phyloP scores from a whole-genome alignment of 192 early-diverging fungal genomes.

The Spizellomyces punctatus region DNA sequence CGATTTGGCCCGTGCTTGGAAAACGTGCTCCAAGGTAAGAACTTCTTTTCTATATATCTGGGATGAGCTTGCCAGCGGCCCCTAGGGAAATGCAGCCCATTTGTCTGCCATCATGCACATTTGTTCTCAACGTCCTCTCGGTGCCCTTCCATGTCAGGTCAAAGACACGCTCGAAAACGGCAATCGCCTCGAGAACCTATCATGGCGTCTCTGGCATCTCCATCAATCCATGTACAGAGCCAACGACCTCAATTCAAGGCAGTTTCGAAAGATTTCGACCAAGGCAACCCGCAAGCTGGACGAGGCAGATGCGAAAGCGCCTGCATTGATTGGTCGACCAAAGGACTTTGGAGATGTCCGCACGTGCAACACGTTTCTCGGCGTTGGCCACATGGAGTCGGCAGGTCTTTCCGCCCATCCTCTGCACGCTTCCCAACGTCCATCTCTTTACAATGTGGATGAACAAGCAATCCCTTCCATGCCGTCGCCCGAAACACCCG shows the following conservation, averaged over 20 bases:
- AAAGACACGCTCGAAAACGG: constrained; percentile 83
- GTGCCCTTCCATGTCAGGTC: constrained; percentile 43
- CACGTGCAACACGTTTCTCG: background rate
- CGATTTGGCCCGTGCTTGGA: constrained; percentile 77
- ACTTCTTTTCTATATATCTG: background rate
- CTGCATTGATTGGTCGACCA: constrained; percentile 1
- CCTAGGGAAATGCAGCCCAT: background rate
- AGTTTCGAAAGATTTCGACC: constrained; percentile 18
- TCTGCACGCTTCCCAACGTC: background rate
- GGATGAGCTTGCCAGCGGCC: background rate
- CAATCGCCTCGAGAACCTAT: constrained; percentile 79
- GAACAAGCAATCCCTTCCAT: background rate
- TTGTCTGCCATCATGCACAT: no score
- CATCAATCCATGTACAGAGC: constrained; percentile 44
- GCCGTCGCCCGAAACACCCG: background rate
- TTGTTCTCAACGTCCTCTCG: no score
- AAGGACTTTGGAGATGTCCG: background rate
- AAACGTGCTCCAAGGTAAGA: constrained; percentile 72
- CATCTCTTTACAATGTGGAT: background rate
- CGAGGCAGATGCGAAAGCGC: constrained; percentile 12
- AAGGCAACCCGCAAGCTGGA: constrained; percentile 18
- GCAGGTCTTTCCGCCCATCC: background rate
- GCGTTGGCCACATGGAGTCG: background rate
- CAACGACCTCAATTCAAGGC: constrained; percentile 15
- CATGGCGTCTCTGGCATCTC: constrained; percentile 84